Conservation (phyloP, 495 filamentous ascomycete species). For the Jackrogersella multiformis region DNA sequence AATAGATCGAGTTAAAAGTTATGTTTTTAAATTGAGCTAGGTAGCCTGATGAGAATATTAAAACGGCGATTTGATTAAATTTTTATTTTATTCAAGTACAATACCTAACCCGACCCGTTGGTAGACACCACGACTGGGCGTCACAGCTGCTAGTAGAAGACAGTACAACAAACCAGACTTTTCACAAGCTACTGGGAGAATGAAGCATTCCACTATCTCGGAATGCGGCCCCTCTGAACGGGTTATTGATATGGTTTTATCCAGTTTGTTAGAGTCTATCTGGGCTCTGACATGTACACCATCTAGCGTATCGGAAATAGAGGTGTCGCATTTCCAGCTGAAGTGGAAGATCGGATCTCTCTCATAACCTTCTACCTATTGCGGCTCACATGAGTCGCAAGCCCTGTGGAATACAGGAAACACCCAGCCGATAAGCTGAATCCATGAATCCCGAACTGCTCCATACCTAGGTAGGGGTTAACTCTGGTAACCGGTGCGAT, state of each 20-base stretch:
- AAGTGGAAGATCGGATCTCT: not conserved
- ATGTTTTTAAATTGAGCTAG: no score
- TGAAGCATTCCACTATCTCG: not conserved
- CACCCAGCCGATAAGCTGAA: not conserved
- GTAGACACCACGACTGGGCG: constrained; percentile 1
- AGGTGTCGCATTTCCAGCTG: not conserved
- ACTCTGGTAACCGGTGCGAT: not conserved
- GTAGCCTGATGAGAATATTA: no score
- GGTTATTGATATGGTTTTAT: not conserved
- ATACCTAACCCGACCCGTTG: constrained; percentile 5
- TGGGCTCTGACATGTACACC: not conserved
- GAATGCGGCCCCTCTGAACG: no score
- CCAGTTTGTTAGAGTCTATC: not conserved
- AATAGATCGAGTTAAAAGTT: no score
- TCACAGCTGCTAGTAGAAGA: constrained; percentile 7
- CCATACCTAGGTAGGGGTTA: constrained; percentile 9
- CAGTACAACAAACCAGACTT: not conserved
- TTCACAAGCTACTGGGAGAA: not conserved
- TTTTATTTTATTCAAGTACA: no score
- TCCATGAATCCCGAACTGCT: not conserved
- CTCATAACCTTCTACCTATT: not conserved
- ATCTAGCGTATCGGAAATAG: not conserved
- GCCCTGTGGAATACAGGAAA: constrained; percentile 7
- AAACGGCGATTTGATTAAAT: no score
- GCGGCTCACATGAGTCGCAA: not conserved